Conservation (phyloP, 1,284 basidiomycete species). For the Lentinula novae-zelandiae region DNA sequence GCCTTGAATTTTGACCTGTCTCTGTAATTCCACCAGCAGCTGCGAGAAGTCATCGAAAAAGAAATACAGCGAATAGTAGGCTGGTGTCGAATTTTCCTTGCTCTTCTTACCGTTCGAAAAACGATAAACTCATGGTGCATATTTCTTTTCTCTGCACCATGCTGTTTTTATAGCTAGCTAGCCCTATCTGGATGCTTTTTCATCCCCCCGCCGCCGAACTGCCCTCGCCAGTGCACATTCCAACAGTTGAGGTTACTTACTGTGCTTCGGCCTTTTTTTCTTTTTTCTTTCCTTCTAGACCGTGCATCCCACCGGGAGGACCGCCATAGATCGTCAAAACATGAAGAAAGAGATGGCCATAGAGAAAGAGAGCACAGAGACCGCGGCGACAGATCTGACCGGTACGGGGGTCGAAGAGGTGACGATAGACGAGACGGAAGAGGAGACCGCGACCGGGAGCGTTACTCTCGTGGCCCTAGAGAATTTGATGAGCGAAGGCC, state of each 20-base stretch:
- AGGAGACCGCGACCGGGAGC: constrained; percentile 33
- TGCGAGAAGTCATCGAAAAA: background rate
- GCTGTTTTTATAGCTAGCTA: constrained; percentile 24
- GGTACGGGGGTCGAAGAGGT: constrained; percentile 16
- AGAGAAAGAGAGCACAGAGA: constrained; percentile 43
- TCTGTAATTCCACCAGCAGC: constrained; percentile 10
- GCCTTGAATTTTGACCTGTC: constrained; percentile 17
- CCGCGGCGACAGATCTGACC: constrained; percentile 22
- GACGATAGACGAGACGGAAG: constrained; percentile 35
- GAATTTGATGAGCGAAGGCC: constrained; percentile 32
- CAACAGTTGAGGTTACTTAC: constrained; percentile 46
- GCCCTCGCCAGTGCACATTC: constrained; percentile 28
- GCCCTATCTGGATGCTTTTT: constrained; percentile 17
- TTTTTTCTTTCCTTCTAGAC: constrained; percentile 38
- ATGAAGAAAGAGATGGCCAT: constrained; percentile 47
- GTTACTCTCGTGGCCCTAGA: constrained; percentile 28
- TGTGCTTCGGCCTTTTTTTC: constrained; percentile 33
- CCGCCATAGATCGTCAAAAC: constrained; percentile 49
- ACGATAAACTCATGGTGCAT: constrained; percentile 62
- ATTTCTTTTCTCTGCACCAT: constrained; percentile 47
- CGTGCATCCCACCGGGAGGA: constrained; percentile 49
- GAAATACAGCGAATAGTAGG: background rate
- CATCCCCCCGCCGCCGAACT: constrained; percentile 30
- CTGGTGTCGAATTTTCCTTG: constrained; percentile 1
- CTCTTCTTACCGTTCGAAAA: constrained; percentile 13